Evolutionary conservation across 371 early-diverging fungal species (phyloP).

Genomic region (Funneliformis caledonium): DNA sequence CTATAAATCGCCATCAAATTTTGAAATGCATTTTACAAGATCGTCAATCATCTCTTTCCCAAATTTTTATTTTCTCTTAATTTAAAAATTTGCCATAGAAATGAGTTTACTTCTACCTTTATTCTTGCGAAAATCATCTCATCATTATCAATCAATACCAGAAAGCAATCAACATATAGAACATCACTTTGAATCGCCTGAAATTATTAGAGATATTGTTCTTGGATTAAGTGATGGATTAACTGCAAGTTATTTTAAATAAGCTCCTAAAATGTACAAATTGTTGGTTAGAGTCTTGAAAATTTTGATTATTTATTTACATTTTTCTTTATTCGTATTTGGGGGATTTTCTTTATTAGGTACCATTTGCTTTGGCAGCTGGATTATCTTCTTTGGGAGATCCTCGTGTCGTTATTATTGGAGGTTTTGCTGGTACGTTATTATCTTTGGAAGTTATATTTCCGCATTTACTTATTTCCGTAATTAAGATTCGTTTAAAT

Average conservation of each 20-base stretch:
- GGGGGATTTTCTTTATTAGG: not conserved
- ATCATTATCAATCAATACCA: not conserved
- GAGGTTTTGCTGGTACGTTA: conserved; percentile 64
- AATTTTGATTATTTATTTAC: not conserved
- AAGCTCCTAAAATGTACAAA: not conserved
- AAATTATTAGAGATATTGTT: conserved; percentile 70
- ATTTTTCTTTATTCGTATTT: not conserved
- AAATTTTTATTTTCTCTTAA: not conserved
- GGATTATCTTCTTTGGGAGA: conserved; percentile 67
- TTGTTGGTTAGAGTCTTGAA: not conserved
- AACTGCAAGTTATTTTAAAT: conserved; percentile 52
- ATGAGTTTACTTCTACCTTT: not conserved
- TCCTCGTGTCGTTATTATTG: conserved; percentile 66
- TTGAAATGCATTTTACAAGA: too few species aligned
- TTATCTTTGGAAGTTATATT: not conserved
- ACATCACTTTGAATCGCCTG: conserved; percentile 64
- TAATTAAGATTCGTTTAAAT: not conserved
- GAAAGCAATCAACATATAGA: not conserved
- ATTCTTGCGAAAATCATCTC: not conserved
- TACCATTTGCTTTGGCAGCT: conserved; percentile 77
- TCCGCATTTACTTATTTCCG: not conserved
- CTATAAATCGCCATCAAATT: not conserved
- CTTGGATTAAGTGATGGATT: conserved; percentile 74
- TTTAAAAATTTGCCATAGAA: not conserved
- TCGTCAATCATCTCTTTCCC: too few species aligned